Evolutionary conservation across 2,329 filamentous ascomycete genomes (phyloP), one percentile per base, ranked within the genome.

Genomic region (Coniochaeta hoffmannii): DNA sequence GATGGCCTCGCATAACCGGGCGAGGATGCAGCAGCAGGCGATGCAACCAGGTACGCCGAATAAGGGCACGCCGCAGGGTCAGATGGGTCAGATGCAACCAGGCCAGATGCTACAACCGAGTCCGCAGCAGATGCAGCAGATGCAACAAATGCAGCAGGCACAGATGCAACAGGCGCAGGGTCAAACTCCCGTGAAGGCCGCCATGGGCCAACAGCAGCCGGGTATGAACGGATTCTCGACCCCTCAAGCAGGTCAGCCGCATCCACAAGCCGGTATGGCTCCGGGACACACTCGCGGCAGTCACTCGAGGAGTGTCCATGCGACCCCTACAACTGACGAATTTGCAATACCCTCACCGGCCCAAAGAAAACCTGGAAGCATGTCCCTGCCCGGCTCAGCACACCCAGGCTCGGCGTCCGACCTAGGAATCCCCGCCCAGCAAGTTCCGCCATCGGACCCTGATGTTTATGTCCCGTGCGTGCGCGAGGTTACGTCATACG

Each of bases 401-500:
- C 66, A 63, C 26, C 66, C 68, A 4, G 70, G 69, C 24, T 58
- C 58, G 5, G 63, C 61, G 0, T 58, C 64, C 4, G 59, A 62
- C 12, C 59, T 61, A 5, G 57, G 61, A 19, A 50, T 68, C 34
- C 65, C 64, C 14, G 67, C 71, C 24, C 65, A 68, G 0, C 66
- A 62, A 0, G 72, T 73, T 1, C 69, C 75, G 28, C 67, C 70
- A 1, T 69, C 70, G 1, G 73, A 80, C 54, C 73, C 78, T 0
- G 77, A 81, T 12, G 75, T 79, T 50, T 83, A 85, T 59, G 73
- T 73, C 32, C 81, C 82, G 0, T 81, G 77, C 62, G 76, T 76
- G 10, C 75, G 82, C 9, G 73, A 79, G 52, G 62, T 82, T 35
- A 78, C 79, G 41, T 79, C 80, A 1, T 86, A 86, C 69, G 91